These are phyloP conservation scores for Diplogelasinospora grovesii DNA, from an alignment of 495 filamentous ascomycete genomes.

Conservation along the genomic window DNA sequence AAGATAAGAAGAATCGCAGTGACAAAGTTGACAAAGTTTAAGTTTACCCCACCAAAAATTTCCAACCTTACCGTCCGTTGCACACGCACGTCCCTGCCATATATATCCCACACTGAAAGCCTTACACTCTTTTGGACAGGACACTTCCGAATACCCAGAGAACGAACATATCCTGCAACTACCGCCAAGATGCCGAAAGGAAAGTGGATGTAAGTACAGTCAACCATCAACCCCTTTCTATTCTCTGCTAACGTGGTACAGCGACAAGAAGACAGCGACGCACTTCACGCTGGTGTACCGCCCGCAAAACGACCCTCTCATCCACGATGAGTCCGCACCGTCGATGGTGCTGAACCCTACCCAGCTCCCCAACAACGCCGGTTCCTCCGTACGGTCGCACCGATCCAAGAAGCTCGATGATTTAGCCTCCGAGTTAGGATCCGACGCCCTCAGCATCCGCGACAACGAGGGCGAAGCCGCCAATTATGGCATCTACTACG, in stretches of 20 bases:
- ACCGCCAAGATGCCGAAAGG: slow-evolving; percentile 63
- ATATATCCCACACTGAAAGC: too few species aligned
- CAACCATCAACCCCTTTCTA: background rate
- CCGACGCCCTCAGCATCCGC: slow-evolving; percentile 51
- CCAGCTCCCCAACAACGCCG: slow-evolving; percentile 30
- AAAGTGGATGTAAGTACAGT: slow-evolving; percentile 81
- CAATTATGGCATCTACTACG: slow-evolving; percentile 79
- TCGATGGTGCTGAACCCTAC: slow-evolving; percentile 69
- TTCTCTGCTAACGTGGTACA: slow-evolving; percentile 25
- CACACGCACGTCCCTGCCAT: too few species aligned
- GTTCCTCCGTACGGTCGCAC: background rate
- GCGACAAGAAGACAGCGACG: slow-evolving; percentile 88
- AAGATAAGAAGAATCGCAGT: too few species aligned
- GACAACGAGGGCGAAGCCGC: slow-evolving; percentile 95
- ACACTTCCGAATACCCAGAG: too few species aligned
- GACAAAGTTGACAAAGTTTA: too few species aligned
- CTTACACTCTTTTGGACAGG: too few species aligned
- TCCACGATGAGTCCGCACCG: slow-evolving; percentile 76
- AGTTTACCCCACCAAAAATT: slow-evolving; percentile 42
- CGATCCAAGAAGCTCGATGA: slow-evolving; percentile 58
- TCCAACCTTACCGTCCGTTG: too few species aligned
- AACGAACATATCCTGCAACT: too few species aligned
- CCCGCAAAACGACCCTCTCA: slow-evolving; percentile 91
- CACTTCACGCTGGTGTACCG: slow-evolving; percentile 93
- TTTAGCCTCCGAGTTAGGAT: slow-evolving; percentile 70